Evolutionary conservation across 192 early-diverging fungal genomes (phyloP).

Genomic region (Rhizophagus sp.): DNA sequence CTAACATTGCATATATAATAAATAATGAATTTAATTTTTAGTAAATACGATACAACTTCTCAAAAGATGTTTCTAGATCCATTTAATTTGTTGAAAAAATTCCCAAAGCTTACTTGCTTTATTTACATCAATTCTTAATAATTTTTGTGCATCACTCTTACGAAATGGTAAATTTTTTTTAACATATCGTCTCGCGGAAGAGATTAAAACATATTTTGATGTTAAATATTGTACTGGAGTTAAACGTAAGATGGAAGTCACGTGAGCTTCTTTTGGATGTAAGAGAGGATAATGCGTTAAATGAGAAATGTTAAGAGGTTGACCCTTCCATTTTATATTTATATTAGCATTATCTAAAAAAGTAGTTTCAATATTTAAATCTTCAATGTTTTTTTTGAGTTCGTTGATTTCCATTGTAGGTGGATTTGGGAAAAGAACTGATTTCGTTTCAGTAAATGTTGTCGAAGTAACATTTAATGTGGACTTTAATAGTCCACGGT

Average conservation of each 20-base stretch:
- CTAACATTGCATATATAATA: too few species aligned
- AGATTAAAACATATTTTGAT: slow-evolving; percentile 79
- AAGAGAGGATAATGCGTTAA: slow-evolving; percentile 44
- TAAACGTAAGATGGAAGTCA: slow-evolving; percentile 79
- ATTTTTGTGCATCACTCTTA: slow-evolving; percentile 88
- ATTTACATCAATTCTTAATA: slow-evolving; percentile 92
- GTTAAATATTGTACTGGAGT: slow-evolving; percentile 80
- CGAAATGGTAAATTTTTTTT: slow-evolving; percentile 58
- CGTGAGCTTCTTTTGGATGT: slow-evolving; percentile 66
- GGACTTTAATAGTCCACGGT: neutral
- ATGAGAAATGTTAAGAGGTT: neutral
- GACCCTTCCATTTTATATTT: slow-evolving; percentile 13
- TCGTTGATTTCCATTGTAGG: slow-evolving; percentile 5
- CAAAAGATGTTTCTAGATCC: slow-evolving; percentile 52
- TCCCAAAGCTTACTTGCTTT: slow-evolving; percentile 87
- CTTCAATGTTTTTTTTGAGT: slow-evolving; percentile 6
- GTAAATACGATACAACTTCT: too few species aligned
- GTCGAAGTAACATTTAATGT: neutral
- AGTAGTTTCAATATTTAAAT: slow-evolving; percentile 1
- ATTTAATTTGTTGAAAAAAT: slow-evolving; percentile 83
- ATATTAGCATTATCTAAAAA: neutral
- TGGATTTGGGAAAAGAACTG: neutral
- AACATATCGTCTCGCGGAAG: slow-evolving; percentile 50
- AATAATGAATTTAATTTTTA: too few species aligned
- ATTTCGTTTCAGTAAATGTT: neutral